These are phyloP conservation scores for Pilaira anomala DNA, from an alignment of 192 early-diverging fungal species.

Conservation along the genomic window DNA sequence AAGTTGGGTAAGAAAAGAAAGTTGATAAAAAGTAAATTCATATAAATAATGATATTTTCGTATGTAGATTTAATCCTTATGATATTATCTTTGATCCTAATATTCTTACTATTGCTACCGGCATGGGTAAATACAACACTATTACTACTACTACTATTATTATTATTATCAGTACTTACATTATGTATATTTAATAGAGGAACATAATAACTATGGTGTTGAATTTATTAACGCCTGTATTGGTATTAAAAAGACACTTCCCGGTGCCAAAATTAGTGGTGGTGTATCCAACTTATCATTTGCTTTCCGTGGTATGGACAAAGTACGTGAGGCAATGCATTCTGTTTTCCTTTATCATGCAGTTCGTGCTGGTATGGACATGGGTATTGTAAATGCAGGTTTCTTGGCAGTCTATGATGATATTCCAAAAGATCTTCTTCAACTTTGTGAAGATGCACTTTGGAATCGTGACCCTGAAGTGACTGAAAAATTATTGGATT, in stretches of 20 bases:
- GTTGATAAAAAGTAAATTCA: background rate
- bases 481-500: slow-evolving; percentile 91
- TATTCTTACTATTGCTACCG: slow-evolving; percentile 94
- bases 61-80: slow-evolving; percentile 33
- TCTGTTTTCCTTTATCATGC: slow-evolving; percentile 89
- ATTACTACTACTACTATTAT: background rate
- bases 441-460: slow-evolving; percentile 89
- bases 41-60: too few relatives aligned
- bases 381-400: slow-evolving; percentile 98
- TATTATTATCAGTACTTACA: too few relatives aligned
- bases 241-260: slow-evolving; percentile 76
- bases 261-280: slow-evolving; percentile 90
- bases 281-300: slow-evolving; percentile 98
- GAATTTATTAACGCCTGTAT: slow-evolving; percentile 84
- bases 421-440: slow-evolving; percentile 88
- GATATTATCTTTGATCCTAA: slow-evolving; percentile 79
- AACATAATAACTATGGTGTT: slow-evolving; percentile 94
- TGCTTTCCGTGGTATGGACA: slow-evolving; percentile 94
- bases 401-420: slow-evolving; percentile 96
- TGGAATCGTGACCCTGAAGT: slow-evolving; percentile 90
- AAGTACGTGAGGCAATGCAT: slow-evolving; percentile 93
- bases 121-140: slow-evolving; percentile 54
- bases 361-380: slow-evolving; percentile 87
- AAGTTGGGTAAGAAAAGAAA: slow-evolving; percentile 52
- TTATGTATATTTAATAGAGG: slow-evolving; percentile 50